phyloP scores from a whole-genome alignment of 495 filamentous ascomycete genomes.

The Aspergillus sclerotiicarbonarius region DNA sequence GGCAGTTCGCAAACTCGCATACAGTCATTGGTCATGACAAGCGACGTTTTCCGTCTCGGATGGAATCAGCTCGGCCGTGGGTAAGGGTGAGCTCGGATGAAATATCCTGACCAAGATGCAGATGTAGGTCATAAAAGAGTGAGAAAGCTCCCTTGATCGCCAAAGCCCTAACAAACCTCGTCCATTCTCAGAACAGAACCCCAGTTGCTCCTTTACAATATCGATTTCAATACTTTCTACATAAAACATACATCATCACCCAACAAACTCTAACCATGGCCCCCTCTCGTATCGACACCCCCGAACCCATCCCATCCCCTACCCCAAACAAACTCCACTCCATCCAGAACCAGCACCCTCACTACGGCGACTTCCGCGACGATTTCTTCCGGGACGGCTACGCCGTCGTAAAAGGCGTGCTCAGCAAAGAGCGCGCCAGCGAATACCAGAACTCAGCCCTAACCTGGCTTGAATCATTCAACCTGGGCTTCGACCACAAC shows the following conservation, averaged over 20 bases:
- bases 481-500: slow-evolving; percentile 7
- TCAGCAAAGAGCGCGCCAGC: slow-evolving; percentile 16
- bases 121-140: background rate
- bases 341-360: background rate
- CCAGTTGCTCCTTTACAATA: background rate
- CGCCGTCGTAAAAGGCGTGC: slow-evolving; percentile 26
- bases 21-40: background rate
- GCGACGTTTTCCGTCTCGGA: background rate
- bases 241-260: background rate
- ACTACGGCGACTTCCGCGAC: slow-evolving; percentile 28
- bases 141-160: background rate
- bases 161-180: background rate
- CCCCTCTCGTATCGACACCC: slow-evolving; percentile 1
- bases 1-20: background rate
- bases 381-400: slow-evolving; percentile 24
- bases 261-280: background rate
- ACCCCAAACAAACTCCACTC: background rate
- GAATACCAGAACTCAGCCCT: slow-evolving; percentile 11
- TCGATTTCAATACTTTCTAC: background rate
- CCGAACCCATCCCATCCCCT: background rate
- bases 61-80: background rate
- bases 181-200: background rate
- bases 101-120: background rate
- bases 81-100: background rate
- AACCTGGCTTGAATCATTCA: slow-evolving; percentile 11